Evolutionary conservation across 2,329 filamentous ascomycete species (phyloP), one percentile per base, ranked within the genome.

Genomic region (Stagonosporopsis rhizophila): DNA sequence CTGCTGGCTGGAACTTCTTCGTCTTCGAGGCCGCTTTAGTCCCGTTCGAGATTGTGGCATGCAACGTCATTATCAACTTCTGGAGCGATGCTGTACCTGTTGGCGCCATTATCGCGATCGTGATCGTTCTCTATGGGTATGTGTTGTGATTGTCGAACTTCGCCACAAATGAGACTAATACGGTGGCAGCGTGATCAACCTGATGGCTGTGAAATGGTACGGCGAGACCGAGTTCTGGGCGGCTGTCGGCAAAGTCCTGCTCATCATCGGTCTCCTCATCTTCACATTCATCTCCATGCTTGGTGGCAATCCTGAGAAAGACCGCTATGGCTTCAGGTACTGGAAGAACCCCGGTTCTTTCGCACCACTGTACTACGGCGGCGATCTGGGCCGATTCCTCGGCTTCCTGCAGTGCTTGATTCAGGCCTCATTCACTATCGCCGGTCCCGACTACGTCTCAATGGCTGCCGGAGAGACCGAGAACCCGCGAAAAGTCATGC

Each of bases 261-360:
- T 81, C 52, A 80, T 82, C 62, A 73, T 80, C 53, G 73, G 75
- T 28, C 70, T 81, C 15, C 76, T 81, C 63, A 69, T 76, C 58
- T 81, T 81, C 77, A 94, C 91, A 2, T 91, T 96, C 68, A 82
- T 96, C 61, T 86, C 87, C 61, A 94, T 95, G 88, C 78, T 95
- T 1, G 92, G 91, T 7, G 92, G 89, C 2, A 95, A 94, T 64
- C 92, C 92, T 0, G 72, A 86, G 0, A 80, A 84, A 58, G 75
- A 77, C 50, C 68, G 70, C 14, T 77, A 74, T 53, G 80, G 80
- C n/a, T 82, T 82, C 65, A 71, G 79, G 2, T 78, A 80, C 63
- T 82, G 79, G 79, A 74, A 76, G 19, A 78, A 84, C 0, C 90
- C 90, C 0, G 90, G 90, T 1, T 81, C 90, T 0, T 93, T 94